Conservation (phyloP, 352 stramenopile genomes). For the Phytopythium kandeliae region DNA sequence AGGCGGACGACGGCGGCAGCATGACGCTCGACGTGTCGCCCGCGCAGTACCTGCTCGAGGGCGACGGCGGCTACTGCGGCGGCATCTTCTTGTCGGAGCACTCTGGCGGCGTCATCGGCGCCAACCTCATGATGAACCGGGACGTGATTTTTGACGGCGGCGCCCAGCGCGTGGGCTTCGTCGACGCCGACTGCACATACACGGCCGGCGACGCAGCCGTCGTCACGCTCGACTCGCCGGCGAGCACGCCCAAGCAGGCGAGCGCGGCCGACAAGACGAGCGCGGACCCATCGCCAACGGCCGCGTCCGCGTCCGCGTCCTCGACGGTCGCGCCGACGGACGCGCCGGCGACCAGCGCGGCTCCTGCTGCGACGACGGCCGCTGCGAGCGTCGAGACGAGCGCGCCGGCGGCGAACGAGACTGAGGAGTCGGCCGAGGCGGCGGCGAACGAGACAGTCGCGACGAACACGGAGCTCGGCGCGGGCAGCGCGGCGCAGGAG, state of each 20-base stretch:
- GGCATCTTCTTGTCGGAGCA: slow-evolving; percentile 66
- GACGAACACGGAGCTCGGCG: not conserved
- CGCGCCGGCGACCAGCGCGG: not conserved
- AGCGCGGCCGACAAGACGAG: slow-evolving; percentile 5
- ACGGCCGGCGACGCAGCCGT: slow-evolving; percentile 7
- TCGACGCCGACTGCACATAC: slow-evolving; percentile 53
- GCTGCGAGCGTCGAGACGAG: slow-evolving; percentile 5
- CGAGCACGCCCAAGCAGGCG: slow-evolving; percentile 8
- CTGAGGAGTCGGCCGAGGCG: slow-evolving; percentile 7
- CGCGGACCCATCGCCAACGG: no score
- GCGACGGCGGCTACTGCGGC: slow-evolving; percentile 50
- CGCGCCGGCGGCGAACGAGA: not conserved
- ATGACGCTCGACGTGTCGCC: slow-evolving; percentile 56
- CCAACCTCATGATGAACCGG: slow-evolving; percentile 78
- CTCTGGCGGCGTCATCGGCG: slow-evolving; percentile 70
- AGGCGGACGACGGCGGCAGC: slow-evolving; percentile 45
- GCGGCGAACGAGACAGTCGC: not conserved
- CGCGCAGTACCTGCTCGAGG: slow-evolving; percentile 51
- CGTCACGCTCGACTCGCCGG: not conserved
- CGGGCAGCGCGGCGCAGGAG: slow-evolving; percentile 3
- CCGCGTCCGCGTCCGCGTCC: not conserved
- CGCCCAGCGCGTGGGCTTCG: slow-evolving; percentile 74
- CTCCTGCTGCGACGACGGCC: not conserved
- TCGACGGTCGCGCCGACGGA: slow-evolving; percentile 4
- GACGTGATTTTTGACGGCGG: slow-evolving; percentile 78